Evolutionary conservation across 371 early-diverging fungal genomes (phyloP), one percentile per base, ranked within the genome.

Genomic region (Capillidium rhysosporum): DNA sequence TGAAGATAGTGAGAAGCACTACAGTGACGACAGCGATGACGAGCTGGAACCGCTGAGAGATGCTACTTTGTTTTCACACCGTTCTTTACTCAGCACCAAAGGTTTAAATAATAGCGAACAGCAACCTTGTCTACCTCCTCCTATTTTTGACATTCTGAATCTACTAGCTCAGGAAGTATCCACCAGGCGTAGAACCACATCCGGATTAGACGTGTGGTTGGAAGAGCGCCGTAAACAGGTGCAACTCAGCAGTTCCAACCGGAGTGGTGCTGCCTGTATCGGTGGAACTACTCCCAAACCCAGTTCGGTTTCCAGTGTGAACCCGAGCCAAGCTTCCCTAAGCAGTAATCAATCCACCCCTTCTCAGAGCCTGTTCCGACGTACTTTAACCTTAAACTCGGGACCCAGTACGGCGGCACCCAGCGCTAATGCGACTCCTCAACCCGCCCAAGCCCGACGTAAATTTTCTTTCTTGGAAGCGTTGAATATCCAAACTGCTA

Each of bases 131-230:
- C 23, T 12, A 20, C 51, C 51, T 10, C 51, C 51, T 4, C 51
- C 51, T 7, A 16, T 51, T 2, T 51, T 51, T 51, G 51, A 51
- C 9, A 38, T 51, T 38, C 23, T 51, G 8, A 51, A 51, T 51
- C 2, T 63, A 65, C 18, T 63, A 62, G 1, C 40, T 46, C 44
- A 54, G 61, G n/a, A 66, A 57, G 60, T 68, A 65, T 8, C 53
- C 55, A 1, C 63, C 63, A 4, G 62, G 61, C 1, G 64, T 7
- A 26, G 18, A 16, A 2, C 8, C 3, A 51, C 30, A 7, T 20
- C 30, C n/a, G 10, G 14, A 12, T 38, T 51, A 25, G 51, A 51
- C 24, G 8, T 39, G 12, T 38, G 29, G 23, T 38, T 51, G 12
- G 51, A 51, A 21, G 51, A 51, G 21, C 51, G 51, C 16, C 29